These are phyloP conservation scores for Tetracladium setigerum DNA, from an alignment of 495 filamentous ascomycete genomes.

Conservation along the genomic window DNA sequence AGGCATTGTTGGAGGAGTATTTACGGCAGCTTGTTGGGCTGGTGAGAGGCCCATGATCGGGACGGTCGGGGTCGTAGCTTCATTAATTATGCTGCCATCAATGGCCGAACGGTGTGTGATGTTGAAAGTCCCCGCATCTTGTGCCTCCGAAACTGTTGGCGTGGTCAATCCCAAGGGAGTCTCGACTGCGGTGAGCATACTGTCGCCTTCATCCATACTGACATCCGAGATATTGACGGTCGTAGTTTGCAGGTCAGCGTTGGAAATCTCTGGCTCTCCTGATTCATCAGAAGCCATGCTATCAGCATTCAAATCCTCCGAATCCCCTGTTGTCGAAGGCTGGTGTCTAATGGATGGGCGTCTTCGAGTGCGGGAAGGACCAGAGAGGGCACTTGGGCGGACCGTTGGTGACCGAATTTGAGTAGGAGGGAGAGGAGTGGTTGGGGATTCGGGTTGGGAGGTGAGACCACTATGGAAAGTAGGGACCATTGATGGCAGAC, in stretches of 20 bases:
- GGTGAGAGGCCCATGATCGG: slow-evolving; percentile 69
- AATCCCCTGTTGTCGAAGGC: slow-evolving; percentile 76
- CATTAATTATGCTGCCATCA: slow-evolving; percentile 79
- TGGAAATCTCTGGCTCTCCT: slow-evolving; percentile 55
- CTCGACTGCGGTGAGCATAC: slow-evolving; percentile 69
- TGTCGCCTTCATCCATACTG: slow-evolving; percentile 64
- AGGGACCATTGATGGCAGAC: slow-evolving; percentile 78
- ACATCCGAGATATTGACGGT: slow-evolving; percentile 76
- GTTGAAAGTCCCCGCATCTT: slow-evolving; percentile 75
- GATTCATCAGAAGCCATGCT: slow-evolving; percentile 64
- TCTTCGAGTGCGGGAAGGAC: slow-evolving; percentile 36
- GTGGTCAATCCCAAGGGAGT: slow-evolving; percentile 67
- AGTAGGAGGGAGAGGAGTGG: slow-evolving; percentile 70
- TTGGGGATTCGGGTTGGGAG: slow-evolving; percentile 90
- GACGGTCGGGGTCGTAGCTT: slow-evolving; percentile 44
- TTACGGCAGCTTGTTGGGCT: slow-evolving; percentile 62
- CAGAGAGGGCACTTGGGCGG: slow-evolving; percentile 41
- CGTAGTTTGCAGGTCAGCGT: slow-evolving; percentile 38
- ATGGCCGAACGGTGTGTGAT: slow-evolving; percentile 86
- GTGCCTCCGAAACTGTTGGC: slow-evolving; percentile 64
- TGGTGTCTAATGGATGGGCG: slow-evolving; percentile 84
- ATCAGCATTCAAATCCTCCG: slow-evolving; percentile 79
- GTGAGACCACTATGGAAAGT: slow-evolving; percentile 60
- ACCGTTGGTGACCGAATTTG: slow-evolving; percentile 41
- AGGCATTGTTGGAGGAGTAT: slow-evolving; percentile 61